phyloP scores from a whole-genome alignment of 441 rosid species.

The Bruguiera hainesii region DNA sequence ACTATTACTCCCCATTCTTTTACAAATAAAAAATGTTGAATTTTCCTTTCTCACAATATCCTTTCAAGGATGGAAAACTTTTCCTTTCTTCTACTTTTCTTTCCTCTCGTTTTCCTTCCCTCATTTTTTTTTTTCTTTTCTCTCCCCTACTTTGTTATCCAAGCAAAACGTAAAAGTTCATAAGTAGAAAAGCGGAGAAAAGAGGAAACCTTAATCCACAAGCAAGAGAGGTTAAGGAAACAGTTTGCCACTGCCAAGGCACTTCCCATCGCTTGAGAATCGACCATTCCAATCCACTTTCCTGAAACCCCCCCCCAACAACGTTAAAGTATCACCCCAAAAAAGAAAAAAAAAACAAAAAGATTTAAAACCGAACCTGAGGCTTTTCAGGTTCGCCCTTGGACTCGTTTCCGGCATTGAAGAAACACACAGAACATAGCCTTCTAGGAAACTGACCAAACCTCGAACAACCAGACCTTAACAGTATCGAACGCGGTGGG shows the following conservation, averaged over 20 bases:
- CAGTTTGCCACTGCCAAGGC: constrained; percentile 92
- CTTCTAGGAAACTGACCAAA: constrained; percentile 21
- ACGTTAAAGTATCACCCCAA: not conserved
- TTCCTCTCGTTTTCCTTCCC: no score
- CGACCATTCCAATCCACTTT: constrained; percentile 50
- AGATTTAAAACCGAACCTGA: constrained; percentile 24
- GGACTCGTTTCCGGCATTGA: constrained; percentile 48
- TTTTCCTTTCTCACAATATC: no score
- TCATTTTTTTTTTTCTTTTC: no score
- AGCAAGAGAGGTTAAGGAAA: constrained; percentile 81
- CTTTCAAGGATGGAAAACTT: no score
- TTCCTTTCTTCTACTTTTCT: no score
- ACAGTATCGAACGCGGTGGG: constrained; percentile 10
- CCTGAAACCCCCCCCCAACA: constrained; percentile 25
- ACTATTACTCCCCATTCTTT: no score
- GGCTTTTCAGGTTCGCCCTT: constrained; percentile 18
- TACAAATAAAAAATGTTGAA: no score
- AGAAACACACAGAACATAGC: constrained; percentile 36
- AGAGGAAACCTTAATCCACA: constrained; percentile 77
- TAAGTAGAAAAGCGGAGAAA: not conserved
- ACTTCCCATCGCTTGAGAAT: constrained; percentile 80
- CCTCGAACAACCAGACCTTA: constrained; percentile 20
- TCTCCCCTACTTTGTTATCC: no score
- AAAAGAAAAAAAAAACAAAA: not conserved
- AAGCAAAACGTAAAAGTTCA: not conserved